Percentiles rank a stretch among this genome's conserved stretches.
These are phyloP conservation scores for Neurospora sp. DNA, from an alignment of 495 filamentous ascomycete species.

Conservation along the genomic window DNA sequence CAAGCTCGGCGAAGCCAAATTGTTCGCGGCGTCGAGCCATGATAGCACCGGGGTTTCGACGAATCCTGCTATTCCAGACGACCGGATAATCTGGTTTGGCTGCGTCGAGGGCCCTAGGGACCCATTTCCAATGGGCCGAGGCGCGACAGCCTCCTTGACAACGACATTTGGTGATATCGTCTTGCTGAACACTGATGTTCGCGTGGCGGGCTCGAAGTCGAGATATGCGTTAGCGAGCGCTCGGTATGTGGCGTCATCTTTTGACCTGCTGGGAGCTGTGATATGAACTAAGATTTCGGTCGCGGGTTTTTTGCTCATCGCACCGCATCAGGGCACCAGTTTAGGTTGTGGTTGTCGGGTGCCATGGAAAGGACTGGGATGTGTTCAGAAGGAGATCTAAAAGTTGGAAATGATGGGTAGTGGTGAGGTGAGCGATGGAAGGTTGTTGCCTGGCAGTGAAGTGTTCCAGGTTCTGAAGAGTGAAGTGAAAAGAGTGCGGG, in stretches of 20 bases:
- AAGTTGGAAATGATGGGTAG: background rate
- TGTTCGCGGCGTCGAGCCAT: conserved; percentile 36
- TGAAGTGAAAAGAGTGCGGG: background rate
- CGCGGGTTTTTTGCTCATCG: conserved; percentile 14
- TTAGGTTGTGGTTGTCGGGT: background rate
- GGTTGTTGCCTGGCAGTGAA: background rate
- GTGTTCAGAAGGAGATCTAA: background rate
- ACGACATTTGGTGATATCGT: background rate
- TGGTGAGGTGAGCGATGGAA: background rate
- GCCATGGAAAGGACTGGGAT: background rate
- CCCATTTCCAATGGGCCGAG: background rate
- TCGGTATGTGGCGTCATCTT: conserved; percentile 55
- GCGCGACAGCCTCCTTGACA: background rate
- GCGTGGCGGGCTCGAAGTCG: conserved; percentile 37
- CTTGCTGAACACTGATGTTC: background rate
- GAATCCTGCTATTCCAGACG: background rate
- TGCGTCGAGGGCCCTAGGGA: background rate
- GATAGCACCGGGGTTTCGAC: conserved; percentile 29
- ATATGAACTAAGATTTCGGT: conserved; percentile 62
- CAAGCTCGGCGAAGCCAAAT: conserved; percentile 31
- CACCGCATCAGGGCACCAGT: background rate
- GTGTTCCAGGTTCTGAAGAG: background rate
- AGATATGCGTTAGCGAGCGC: conserved; percentile 52
- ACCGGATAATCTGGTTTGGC: background rate
- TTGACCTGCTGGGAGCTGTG: conserved; percentile 48